Percentiles rank a stretch among this genome's conserved stretches.
phyloP scores from a whole-genome alignment of 139 green algal genomes.

The Picochlorum sp. region DNA sequence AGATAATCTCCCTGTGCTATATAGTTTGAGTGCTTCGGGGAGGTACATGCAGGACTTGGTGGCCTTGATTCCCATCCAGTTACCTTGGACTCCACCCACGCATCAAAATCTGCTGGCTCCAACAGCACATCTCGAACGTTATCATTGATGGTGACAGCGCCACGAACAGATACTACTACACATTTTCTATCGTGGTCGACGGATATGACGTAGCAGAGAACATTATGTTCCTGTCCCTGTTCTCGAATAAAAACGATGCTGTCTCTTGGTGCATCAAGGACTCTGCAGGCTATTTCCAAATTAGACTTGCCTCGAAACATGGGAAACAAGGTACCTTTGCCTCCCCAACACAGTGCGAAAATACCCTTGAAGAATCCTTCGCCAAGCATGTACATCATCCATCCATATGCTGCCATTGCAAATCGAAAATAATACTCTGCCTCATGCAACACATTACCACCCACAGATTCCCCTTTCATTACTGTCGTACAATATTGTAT shows the following conservation, averaged over 20 bases:
- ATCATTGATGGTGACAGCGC: background rate
- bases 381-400: constrained; percentile 4
- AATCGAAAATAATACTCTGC: background rate
- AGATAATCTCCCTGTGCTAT: constrained; percentile 4
- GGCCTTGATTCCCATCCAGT: background rate
- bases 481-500: too few relatives aligned
- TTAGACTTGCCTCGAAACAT: background rate
- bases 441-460: background rate
- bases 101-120: constrained; percentile 1
- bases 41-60: background rate
- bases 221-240: background rate
- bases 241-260: constrained; percentile 1
- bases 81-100: background rate
- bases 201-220: constrained; percentile 1
- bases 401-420: constrained; percentile 1
- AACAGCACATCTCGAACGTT: constrained; percentile 4
- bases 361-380: background rate
- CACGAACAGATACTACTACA: constrained; percentile 2
- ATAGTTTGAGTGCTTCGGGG: background rate
- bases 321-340: background rate
- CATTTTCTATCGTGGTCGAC: background rate
- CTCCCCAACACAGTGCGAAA: background rate
- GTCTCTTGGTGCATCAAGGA: background rate
- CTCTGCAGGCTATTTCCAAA: background rate
- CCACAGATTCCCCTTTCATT: background rate